Evolutionary conservation across 495 filamentous ascomycete species (phyloP), one percentile per base, ranked within the genome.

Genomic region (Jackrogersella multiformis): DNA sequence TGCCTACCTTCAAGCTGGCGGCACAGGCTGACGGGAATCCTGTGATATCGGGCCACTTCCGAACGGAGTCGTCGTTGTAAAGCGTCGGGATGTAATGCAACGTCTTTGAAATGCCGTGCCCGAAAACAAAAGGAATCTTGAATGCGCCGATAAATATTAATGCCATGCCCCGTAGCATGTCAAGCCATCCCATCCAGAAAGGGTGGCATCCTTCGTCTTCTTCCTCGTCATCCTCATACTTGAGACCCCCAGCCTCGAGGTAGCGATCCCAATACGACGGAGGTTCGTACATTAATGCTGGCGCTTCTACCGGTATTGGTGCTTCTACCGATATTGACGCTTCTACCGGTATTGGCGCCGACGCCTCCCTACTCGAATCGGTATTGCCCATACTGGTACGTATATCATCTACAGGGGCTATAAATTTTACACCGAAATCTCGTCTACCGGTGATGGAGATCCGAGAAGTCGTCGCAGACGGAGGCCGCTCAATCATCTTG

Each of bases 1-100:
- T 18, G 3, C 73, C 39, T 48, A 84, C 82, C 68, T 78, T 75
- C 20, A 80, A 79, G n/a, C 82, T 82, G 23, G 80, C 82, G 34
- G 78, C 80, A 15, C 88, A 72, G 1, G 86, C 87, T 23, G 81
- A 85, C 39, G 80, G 77, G 21, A 90, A 58, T 16, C 85, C 86
- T 5, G 84, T 84, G 1, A 92, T 84, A 51, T 82, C 84, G 8
- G 86, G 85, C n/a, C 75, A 77, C 30, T 80, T 77, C 46, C 84
- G 79, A 1, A 91, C 88, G 57, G 79, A 88, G 0, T 81, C 79
- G 54, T 89, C 88, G n/a, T 87, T 80, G 51, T 90, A 91, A 2
- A 92, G 72, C 51, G 83, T 88, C 0, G 89, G 89, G 1, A 85
- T 84, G 66, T 90, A 89, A 66, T 90, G 88, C 20, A 91, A 88